Conservation (phyloP, 1,139 yeast species). For the Arxiozyma slooffiae region DNA sequence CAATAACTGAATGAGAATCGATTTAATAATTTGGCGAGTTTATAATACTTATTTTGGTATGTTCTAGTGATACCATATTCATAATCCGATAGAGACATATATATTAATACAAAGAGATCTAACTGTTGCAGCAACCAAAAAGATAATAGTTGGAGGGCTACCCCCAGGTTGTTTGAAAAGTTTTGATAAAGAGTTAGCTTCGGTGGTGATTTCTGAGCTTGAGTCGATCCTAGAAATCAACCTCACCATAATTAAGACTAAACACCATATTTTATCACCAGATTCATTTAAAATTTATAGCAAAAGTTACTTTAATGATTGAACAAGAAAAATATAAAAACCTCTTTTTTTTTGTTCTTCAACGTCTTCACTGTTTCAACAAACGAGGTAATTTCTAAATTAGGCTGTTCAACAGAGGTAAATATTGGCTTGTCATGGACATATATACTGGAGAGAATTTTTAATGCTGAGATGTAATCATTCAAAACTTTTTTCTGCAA, state of each 20-base stretch:
- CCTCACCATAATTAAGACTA: constrained; percentile 45
- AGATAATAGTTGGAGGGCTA: constrained; percentile 65
- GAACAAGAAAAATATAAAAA: constrained; percentile 36
- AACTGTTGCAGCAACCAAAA: constrained; percentile 54
- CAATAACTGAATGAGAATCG: constrained; percentile 48
- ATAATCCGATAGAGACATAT: constrained; percentile 42
- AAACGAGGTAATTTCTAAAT: constrained; percentile 45
- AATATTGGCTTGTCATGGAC: constrained; percentile 40
- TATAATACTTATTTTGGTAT: constrained; percentile 36
- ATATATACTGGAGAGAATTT: constrained; percentile 54
- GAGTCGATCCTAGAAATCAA: constrained; percentile 48
- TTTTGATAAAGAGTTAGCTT: constrained; percentile 37
- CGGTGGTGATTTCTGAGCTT: constrained; percentile 43
- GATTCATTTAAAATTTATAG: constrained; percentile 28
- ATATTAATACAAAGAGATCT: constrained; percentile 47
- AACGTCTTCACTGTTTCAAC: constrained; percentile 48
- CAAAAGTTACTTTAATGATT: constrained; percentile 38
- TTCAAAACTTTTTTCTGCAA: constrained; percentile 46
- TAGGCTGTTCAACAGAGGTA: constrained; percentile 51
- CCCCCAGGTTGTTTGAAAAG: constrained; percentile 49
- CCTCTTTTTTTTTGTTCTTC: constrained; percentile 51
- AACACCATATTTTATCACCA: constrained; percentile 59
- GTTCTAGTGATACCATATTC: constrained; percentile 43
- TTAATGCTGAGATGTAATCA: constrained; percentile 38
- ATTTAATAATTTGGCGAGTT: constrained; percentile 44